Base-by-base conservation (phyloP, 805 yeast species). In the Blastobotrys terrestris region DNA sequence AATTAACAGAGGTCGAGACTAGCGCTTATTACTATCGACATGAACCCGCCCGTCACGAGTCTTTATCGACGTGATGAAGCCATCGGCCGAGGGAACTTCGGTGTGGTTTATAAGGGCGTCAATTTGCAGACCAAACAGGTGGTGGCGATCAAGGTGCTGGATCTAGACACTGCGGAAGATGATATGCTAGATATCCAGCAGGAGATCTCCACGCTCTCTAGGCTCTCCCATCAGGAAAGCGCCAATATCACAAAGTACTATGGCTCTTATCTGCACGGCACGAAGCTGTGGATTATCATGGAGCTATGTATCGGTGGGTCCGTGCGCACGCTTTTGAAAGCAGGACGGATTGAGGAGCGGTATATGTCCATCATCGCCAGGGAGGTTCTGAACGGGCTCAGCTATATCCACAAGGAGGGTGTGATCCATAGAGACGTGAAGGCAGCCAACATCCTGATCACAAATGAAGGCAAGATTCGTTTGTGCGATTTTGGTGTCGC, bases 401-500 rank as follows among this genome's bases (percentile, higher is more conserved):
- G 79, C 56, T 85, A 79, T 51, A 90, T 95, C 18, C 99, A 94
- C 67, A 80, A 77, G 56, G 82, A 85, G 55, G 96, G 96, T 11
- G 94, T 95, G 19, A 94, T 94, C 35, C 99, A 94, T 68, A 78
- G 99, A 60, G 99, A 94, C 68, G 80, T 94, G 61, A 94, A 94
- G 68, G 97, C 98, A 1, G 99, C 99, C 0, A 94, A 94, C 66
- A 88, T 94, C 11, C 76, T 94, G 56, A 85, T 94, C 50, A 79
- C 91, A 2, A 87, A 87, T 59, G 95, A 87, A 47, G 99, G 99
- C 3, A 79, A 78, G 50, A 95, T 95, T 3, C 88, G 87, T 63
- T 77, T 94, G 45, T 92, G 98, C 75, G 99, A 94, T 68, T 94
- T 94, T 70, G 99, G 99, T 31, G 99, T 95, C 19, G 99, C 99